Evolutionary conservation across 2,329 filamentous ascomycete species (phyloP).

Genomic region (Macroventuria anomochaeta): DNA sequence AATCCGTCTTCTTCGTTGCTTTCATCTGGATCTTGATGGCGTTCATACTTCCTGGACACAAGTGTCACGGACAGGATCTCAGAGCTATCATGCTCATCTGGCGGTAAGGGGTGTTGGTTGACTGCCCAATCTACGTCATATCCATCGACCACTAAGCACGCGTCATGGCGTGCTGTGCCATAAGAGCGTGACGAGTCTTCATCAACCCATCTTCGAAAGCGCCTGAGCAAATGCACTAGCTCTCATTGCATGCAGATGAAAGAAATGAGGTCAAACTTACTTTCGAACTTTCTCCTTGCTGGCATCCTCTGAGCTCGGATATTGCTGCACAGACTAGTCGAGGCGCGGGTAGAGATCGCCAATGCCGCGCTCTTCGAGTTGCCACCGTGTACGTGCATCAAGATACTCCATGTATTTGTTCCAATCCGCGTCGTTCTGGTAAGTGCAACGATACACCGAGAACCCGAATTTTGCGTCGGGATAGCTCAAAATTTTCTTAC

Average conservation of each 20-base stretch:
- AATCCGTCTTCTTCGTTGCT: not conserved
- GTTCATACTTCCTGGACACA: not conserved
- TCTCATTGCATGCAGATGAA: no score
- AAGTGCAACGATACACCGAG: not conserved
- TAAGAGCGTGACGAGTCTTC: not conserved
- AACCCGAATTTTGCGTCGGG: not conserved
- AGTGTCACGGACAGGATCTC: not conserved
- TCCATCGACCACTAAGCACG: not conserved
- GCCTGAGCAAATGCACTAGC: not conserved
- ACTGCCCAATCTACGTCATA: not conserved
- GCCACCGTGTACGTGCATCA: not conserved
- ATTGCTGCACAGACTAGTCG: not conserved
- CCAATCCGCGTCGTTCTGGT: not conserved
- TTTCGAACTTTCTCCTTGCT: not conserved
- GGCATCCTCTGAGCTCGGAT: not conserved
- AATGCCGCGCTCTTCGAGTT: not conserved
- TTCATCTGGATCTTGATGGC: no score
- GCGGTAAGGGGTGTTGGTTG: not conserved
- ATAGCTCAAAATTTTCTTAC: not conserved
- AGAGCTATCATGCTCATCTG: not conserved
- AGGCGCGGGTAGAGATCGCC: not conserved
- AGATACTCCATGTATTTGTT: not conserved
- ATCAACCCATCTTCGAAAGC: not conserved
- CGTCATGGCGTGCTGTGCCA: not conserved
- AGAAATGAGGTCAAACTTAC: not conserved